phyloP scores from a whole-genome alignment of 768 basidiomycete genomes.

The Pulveroboletus sp. region DNA sequence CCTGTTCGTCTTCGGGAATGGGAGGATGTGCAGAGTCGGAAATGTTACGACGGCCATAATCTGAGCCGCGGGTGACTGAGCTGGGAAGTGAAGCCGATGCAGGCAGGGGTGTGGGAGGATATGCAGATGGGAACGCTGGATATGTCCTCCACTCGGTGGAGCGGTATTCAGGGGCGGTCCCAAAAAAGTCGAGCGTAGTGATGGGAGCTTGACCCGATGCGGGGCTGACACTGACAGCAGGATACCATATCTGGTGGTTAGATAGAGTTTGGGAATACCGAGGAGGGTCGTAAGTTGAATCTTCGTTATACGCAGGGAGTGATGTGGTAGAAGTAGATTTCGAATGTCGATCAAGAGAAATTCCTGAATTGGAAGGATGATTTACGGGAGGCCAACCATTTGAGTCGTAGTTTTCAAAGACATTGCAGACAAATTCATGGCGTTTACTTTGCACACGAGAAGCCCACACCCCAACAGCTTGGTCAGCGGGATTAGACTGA shows the following conservation, averaged over 20 bases:
- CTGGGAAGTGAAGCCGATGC: conserved; percentile 33
- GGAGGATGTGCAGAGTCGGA: conserved; percentile 18
- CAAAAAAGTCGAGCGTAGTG: conserved; percentile 11
- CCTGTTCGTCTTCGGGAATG: conserved; percentile 50
- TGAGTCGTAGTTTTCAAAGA: conserved; percentile 15
- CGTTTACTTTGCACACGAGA: conserved; percentile 7
- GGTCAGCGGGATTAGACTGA: conserved; percentile 6
- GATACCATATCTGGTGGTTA: conserved; percentile 56
- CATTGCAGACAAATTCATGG: conserved; percentile 14
- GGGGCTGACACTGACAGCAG: conserved; percentile 47
- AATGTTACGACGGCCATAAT: conserved; percentile 1
- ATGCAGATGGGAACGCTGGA: conserved; percentile 74
- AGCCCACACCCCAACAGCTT: conserved; percentile 3
- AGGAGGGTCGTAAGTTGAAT: conserved; percentile 17
- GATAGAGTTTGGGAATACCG: conserved; percentile 23
- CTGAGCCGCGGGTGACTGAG: conserved; percentile 6
- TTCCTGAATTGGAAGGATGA: conserved; percentile 1
- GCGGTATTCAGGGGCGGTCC: conserved; percentile 32
- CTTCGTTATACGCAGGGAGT: conserved; percentile 25
- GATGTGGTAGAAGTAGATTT: conserved; percentile 18
- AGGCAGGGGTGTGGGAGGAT: conserved; percentile 65
- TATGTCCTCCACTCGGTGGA: conserved; percentile 73
- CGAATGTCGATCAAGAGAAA: conserved; percentile 9
- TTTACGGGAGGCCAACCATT: conserved; percentile 1
- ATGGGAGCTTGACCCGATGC: conserved; percentile 9